These are phyloP conservation scores for Xylaria palmicola DNA, from an alignment of 495 filamentous ascomycete species.

Conservation along the genomic window DNA sequence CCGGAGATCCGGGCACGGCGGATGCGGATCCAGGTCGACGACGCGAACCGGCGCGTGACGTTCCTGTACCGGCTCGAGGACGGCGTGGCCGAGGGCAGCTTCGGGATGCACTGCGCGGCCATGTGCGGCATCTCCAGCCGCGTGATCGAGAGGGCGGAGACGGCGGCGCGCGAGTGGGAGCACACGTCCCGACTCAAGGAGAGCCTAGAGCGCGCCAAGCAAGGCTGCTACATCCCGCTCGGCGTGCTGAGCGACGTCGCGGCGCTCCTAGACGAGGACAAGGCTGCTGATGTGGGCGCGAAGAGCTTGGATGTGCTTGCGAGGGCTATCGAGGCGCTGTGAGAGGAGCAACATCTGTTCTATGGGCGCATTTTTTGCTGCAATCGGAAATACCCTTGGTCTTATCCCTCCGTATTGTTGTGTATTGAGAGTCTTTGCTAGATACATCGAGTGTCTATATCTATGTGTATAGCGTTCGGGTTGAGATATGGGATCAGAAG, in stretches of 20 bases:
- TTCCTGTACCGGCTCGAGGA: conserved; percentile 95
- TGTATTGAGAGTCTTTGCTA: not conserved
- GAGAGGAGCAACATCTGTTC: conserved; percentile 21
- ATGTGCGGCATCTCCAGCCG: conserved; percentile 92
- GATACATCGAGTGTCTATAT: conserved; percentile 2
- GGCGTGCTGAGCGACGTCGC: conserved; percentile 91
- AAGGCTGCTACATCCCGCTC: conserved; percentile 75
- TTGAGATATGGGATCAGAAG: not conserved
- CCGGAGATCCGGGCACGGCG: conserved; percentile 82
- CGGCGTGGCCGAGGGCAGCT: conserved; percentile 94
- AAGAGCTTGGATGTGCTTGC: conserved; percentile 68
- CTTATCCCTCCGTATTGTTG: not conserved
- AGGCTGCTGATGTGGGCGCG: conserved; percentile 45
- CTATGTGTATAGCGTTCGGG: conserved; percentile 13
- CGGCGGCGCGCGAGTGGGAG: conserved; percentile 92
- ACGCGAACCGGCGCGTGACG: conserved; percentile 75
- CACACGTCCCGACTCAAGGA: conserved; percentile 88
- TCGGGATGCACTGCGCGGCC: conserved; percentile 97
- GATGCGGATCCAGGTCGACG: conserved; percentile 94
- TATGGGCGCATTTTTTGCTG: not conserved
- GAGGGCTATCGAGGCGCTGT: conserved; percentile 75
- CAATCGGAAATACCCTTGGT: not conserved
- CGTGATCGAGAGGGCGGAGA: conserved; percentile 83
- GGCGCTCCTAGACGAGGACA: conserved; percentile 66
- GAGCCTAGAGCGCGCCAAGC: conserved; percentile 76